Base-by-base conservation (phyloP, 306 rosid genomes). In the Rosa persica region DNA sequence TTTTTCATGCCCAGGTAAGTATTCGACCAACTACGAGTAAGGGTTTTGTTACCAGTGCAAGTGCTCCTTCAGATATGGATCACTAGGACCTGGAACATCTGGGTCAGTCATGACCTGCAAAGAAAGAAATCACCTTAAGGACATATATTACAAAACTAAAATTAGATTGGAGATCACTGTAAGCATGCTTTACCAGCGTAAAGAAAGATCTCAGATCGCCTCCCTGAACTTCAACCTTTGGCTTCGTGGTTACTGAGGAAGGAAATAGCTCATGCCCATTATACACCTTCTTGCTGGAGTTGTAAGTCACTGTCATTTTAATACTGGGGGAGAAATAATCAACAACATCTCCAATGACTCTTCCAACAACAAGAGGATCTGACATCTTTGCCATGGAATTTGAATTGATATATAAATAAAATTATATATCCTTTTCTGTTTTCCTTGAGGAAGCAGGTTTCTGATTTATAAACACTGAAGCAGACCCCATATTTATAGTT, bases 71-170 rank as follows among this genome's bases (percentile, higher is more conserved):
- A 94, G 76, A 83, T 87, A 94, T 20, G 98, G 98, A 80, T 94
- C 97, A 89, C 98, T 92, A 6, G 98, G 98, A 76, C 98, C 97
- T 19, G 98, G 98, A 44, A 92, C 98, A 49, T 94, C 97, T 48
- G 98, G 97, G 74, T 94, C 97, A 67, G 90, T 94, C 97, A 94
- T 88, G 70, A 94, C 84, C 97, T 94, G 71, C 42, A 58, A 44
- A 43, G 17, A 67, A 20, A 52, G 61, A 13, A 47, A 16, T 40
- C 0, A n/a, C 23, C 19, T 58, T n/a, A 40, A n/a, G 57, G 10
- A 62, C 25, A 15, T 40, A 22, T n/a, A 12, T 8, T 12, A 40
- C 3, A 52, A 13, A 44, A 23, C 25, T 36, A 72, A 12, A 16
- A 15, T 30, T 13, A 72, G 61, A 17, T 6, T 4, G 55, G 46